A percentile compares a stretch with the other conserved stretches of the same genome.
Conservation (phyloP, 352 stramenopile species). For the Thalassiosira ordinaria region DNA sequence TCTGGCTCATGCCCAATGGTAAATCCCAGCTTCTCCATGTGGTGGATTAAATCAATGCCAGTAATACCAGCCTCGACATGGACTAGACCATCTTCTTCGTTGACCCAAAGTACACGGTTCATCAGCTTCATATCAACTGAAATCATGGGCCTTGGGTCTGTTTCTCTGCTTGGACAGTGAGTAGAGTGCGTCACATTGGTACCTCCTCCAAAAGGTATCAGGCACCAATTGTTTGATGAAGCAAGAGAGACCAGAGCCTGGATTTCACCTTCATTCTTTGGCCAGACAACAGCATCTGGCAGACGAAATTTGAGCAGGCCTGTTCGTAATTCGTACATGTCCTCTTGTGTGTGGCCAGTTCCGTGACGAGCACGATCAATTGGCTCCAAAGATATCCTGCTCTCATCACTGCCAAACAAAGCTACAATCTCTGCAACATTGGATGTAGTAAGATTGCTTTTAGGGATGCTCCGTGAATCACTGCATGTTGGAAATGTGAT, state of each 20-base stretch:
- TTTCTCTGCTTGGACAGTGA: constrained; percentile 69
- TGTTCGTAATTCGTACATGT: constrained; percentile 84
- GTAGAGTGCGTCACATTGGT: constrained; percentile 90
- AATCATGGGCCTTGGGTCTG: constrained; percentile 90
- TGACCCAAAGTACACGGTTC: constrained; percentile 83
- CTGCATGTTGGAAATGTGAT: constrained; percentile 40
- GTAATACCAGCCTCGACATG: constrained; percentile 92
- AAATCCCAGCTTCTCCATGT: constrained; percentile 86
- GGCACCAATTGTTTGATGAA: constrained; percentile 85
- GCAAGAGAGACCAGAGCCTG: constrained; percentile 87
- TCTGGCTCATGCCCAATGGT: constrained; percentile 93
- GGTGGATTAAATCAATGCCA: constrained; percentile 89
- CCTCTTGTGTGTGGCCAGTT: constrained; percentile 85
- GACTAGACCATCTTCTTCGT: constrained; percentile 89
- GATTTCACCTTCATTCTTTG: constrained; percentile 87
- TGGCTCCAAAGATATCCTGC: constrained; percentile 52
- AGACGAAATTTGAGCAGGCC: constrained; percentile 76
- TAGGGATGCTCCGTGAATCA: constrained; percentile 14
- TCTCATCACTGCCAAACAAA: constrained; percentile 36
- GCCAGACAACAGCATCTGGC: constrained; percentile 92
- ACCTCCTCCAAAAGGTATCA: constrained; percentile 94
- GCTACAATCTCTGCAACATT: constrained; percentile 39
- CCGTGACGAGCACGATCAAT: constrained; percentile 81
- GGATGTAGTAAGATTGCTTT: constrained; percentile 34
- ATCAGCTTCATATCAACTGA: constrained; percentile 94